Evolutionary conservation across 164 flowering plant species (phyloP), one percentile per base, ranked within the genome.

Genomic region (Cinnamomum micranthum): DNA sequence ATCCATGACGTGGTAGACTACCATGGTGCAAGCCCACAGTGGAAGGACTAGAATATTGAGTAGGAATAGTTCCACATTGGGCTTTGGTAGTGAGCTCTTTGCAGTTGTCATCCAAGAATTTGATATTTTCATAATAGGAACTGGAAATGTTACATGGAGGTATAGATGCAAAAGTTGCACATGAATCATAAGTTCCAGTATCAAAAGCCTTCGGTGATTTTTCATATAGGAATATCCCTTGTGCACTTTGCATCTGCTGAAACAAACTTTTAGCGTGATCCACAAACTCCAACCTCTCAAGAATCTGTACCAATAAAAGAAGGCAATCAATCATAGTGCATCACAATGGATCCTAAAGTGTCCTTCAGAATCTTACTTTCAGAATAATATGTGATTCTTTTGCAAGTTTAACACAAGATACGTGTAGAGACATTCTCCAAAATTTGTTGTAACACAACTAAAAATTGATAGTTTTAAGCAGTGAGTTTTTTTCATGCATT

Each of bases 201-300:
- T 74, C 74, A 50, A 71, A 70, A 73, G 82, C 77, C n/a, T 74
- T 77, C 24, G 80, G 73, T 35, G 69, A 70, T 72, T 74, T 75
- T 55, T 67, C 79, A 20, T 73, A 24, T 22, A 52, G 73, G 50
- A 76, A 27, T 23, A 76, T 23, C 24, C 80, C 83, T 64, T 75
- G 68, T 71, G 68, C 33, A 73, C 77, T 75, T 76, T 71, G 83
- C 69, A 83, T 77, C 66, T 76, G 82, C 68, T 27, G 63, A 28
- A 92, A 82, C 78, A 78, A 70, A 69, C 77, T 77, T 75, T 74
- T 84, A 71, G 86, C 76, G 69, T 85, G 87, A 75, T 86, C 79
- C 78, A 86, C 77, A 74, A 94, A 85, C 50, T 86, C 90, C 63
- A 65, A 67, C 2, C 73, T 86, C 80, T 92, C 91, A 64, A 63